Evolutionary conservation across 1,284 basidiomycete species (phyloP), one percentile per base, ranked within the genome.

Genomic region (Wallemia mellicola): DNA sequence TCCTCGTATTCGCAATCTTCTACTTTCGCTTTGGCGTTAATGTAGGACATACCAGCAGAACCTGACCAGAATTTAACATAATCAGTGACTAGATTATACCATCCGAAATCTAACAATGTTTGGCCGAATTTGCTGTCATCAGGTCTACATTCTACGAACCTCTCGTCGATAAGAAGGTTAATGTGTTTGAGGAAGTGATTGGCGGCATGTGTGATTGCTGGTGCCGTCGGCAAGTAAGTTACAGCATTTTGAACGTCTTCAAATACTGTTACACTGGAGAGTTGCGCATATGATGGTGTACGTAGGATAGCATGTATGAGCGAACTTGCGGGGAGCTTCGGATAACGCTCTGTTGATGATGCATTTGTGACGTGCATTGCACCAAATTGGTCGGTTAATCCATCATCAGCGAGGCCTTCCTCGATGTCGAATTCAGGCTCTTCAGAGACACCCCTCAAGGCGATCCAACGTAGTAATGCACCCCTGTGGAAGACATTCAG

Each of bases 1-100:
- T 86, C 83, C 60, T 86, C 85, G 17, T 77, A 72, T 22, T 80
- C 74, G 1, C 82, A 81, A n/a, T 78, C 70, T 61, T 79, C 76
- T 56, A 89, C 69, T 71, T 76, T 77, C 15, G 86, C 73, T 63
- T 79, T 73, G 1, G 79, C 82, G 58, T 75, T 75, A 26, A 88
- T 77, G 68, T 84, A 94, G 56, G 76, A 76, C 60, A 81, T 78
- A 5, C 78, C 85, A 28, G 82, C 77, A 14, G 81, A 82, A 57
- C 79, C n/a, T 25, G 57, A 72, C 27, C 86, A 86, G 58, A 86
- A 76, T 76, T 82, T 80, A 19, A 77, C 76, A 58, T 83, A 71
- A 61, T 82, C 79, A 58, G 76, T 70, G 1, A 83, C 76, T 27
- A 78, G 73, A 61, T 76, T 73, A 57, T 75, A 71, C 65, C 84